These are phyloP conservation scores for Pseudogymnoascus sp. DNA, from an alignment of 2,329 filamentous ascomycete genomes.

Conservation along the genomic window DNA sequence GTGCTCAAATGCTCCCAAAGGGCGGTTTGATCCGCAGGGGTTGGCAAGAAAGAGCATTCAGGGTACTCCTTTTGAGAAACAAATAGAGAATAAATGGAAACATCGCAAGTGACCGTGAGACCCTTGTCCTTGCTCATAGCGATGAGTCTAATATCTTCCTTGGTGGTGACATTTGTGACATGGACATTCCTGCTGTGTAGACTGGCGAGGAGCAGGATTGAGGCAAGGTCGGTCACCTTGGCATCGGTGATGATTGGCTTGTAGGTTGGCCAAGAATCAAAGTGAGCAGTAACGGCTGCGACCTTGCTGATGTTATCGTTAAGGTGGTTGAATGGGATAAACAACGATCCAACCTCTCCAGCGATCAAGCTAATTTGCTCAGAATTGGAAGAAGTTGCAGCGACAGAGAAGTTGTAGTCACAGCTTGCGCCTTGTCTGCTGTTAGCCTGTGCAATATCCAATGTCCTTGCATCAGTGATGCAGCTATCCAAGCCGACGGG, in stretches of 20 bases:
- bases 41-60: conserved; percentile 60
- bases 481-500: conserved; percentile 67
- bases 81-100: conserved; percentile 74
- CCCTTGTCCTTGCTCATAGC: conserved; percentile 74
- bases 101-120: conserved; percentile 75
- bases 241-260: conserved; percentile 80
- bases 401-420: conserved; percentile 75
- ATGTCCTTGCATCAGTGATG: conserved; percentile 64
- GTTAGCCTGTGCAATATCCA: conserved; percentile 67
- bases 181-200: conserved; percentile 73
- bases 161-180: conserved; percentile 73
- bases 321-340: conserved; percentile 73
- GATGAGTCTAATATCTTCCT: conserved; percentile 72
- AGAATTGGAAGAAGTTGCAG: conserved; percentile 66
- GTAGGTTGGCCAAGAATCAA: conserved; percentile 68
- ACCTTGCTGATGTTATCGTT: conserved; percentile 82
- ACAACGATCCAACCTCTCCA: conserved; percentile 70
- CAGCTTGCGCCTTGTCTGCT: conserved; percentile 62
- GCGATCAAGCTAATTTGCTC: conserved; percentile 68
- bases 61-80: conserved; percentile 66
- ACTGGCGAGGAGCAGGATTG: conserved; percentile 69
- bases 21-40: conserved; percentile 60
- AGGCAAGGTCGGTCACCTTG: conserved; percentile 74
- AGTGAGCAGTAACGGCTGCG: conserved; percentile 71
- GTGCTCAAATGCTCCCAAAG: conserved; percentile 67